These are phyloP conservation scores for Coffea humblotiana DNA, from an alignment of 305 asterid species.

Conservation along the genomic window DNA sequence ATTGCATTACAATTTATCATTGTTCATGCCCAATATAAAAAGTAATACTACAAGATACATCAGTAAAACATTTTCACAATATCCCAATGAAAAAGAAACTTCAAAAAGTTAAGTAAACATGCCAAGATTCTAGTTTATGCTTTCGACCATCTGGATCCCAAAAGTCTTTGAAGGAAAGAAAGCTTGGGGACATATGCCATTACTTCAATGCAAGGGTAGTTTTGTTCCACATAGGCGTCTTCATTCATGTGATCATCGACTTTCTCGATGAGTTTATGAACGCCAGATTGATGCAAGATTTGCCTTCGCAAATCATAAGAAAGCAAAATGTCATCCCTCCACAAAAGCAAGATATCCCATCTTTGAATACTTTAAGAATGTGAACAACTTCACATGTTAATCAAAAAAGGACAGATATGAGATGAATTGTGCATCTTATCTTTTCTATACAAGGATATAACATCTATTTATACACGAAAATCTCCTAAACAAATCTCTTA, in stretches of 20 bases:
- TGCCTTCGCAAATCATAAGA: conserved; percentile 23
- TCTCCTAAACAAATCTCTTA: no score
- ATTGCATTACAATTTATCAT: neutral
- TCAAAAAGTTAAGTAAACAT: no score
- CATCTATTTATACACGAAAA: no score
- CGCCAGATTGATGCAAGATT: no score
- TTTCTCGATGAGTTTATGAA: no score
- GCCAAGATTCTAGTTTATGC: neutral
- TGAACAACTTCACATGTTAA: conserved; percentile 23
- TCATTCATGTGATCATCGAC: no score
- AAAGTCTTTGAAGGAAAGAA: conserved; percentile 9
- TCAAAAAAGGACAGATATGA: no score
- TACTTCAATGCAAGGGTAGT: conserved; percentile 12
- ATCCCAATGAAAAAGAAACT: neutral
- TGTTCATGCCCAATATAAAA: no score
- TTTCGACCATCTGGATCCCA: neutral
- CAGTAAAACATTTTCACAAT: neutral
- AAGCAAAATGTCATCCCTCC: conserved; percentile 41
- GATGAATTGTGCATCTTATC: no score
- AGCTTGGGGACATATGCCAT: conserved; percentile 9
- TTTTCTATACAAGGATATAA: no score
- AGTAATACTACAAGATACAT: no score
- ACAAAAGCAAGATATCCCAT: conserved; percentile 46
- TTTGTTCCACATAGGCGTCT: no score
- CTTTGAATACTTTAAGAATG: conserved; percentile 35